A percentile compares a stretch with the other conserved stretches of the same genome.
These are phyloP conservation scores for Beta macrorhiza DNA, from an alignment of 179 eudicot species.

Conservation along the genomic window DNA sequence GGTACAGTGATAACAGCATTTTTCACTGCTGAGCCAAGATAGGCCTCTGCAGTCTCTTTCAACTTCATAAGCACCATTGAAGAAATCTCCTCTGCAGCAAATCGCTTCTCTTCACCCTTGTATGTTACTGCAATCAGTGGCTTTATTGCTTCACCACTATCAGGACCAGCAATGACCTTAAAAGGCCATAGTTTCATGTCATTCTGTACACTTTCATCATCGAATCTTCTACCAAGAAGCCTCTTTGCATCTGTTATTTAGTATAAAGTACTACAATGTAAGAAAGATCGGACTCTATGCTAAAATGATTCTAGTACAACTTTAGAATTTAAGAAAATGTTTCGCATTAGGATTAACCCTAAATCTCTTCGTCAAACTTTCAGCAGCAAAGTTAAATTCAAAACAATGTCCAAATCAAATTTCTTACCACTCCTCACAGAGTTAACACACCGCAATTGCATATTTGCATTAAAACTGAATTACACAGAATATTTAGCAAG, in stretches of 20 bases:
- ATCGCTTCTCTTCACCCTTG: not conserved
- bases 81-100: not conserved
- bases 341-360: too few species aligned
- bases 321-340: too few species aligned
- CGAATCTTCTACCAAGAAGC: slow-evolving; percentile 12
- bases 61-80: not conserved
- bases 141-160: not conserved
- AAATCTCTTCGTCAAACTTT: too few species aligned
- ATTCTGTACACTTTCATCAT: slow-evolving; percentile 10
- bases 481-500: too few species aligned
- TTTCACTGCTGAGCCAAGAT: not conserved
- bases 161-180: slow-evolving; percentile 15
- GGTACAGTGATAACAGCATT: not conserved
- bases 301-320: too few species aligned
- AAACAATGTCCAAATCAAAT: too few species aligned
- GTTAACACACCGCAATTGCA: too few species aligned
- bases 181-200: slow-evolving; percentile 21
- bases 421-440: too few species aligned
- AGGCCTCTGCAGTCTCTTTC: not conserved
- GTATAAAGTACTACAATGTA: too few species aligned
- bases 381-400: too few species aligned
- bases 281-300: too few species aligned
- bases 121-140: not conserved
- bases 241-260: slow-evolving; percentile 12
- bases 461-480: too few species aligned